Percentiles rank a stretch among this genome's conserved stretches.
These are phyloP conservation scores for Candida tallmaniae DNA, from an alignment of 805 yeast species.

Conservation along the genomic window DNA sequence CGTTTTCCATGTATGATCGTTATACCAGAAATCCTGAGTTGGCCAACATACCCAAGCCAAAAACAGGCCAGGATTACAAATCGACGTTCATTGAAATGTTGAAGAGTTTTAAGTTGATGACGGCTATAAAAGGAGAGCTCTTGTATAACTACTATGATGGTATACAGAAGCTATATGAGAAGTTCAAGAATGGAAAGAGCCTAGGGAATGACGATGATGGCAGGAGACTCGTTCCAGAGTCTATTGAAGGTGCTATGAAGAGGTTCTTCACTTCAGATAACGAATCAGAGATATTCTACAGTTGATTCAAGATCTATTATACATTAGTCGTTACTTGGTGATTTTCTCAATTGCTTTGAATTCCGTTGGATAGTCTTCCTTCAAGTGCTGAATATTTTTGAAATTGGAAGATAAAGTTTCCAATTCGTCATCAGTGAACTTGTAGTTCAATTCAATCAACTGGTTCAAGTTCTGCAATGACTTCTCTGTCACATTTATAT, in stretches of 20 bases:
- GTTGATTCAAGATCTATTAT: not conserved
- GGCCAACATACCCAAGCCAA: slow-evolving; percentile 51
- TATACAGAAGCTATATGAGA: slow-evolving; percentile 26
- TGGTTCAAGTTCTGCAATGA: slow-evolving; percentile 47
- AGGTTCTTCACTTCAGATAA: slow-evolving; percentile 47
- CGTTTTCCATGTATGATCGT: slow-evolving; percentile 51
- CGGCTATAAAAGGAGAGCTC: slow-evolving; percentile 45
- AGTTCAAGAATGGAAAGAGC: slow-evolving; percentile 24
- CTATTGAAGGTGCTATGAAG: slow-evolving; percentile 45
- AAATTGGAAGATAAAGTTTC: slow-evolving; percentile 24
- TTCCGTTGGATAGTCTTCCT: slow-evolving; percentile 52
- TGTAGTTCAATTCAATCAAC: slow-evolving; percentile 38
- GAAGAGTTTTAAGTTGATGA: slow-evolving; percentile 55
- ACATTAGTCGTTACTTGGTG: slow-evolving; percentile 8
- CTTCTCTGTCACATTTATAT: slow-evolving; percentile 54
- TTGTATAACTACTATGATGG: slow-evolving; percentile 39
- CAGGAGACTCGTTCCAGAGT: slow-evolving; percentile 44
- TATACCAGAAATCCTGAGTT: slow-evolving; percentile 49
- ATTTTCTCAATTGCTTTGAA: slow-evolving; percentile 46
- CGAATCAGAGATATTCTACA: slow-evolving; percentile 39
- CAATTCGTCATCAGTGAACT: slow-evolving; percentile 43
- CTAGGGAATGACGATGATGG: slow-evolving; percentile 42
- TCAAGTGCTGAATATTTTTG: slow-evolving; percentile 30
- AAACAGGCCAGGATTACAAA: slow-evolving; percentile 46
- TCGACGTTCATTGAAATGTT: slow-evolving; percentile 48